Evolutionary conservation across 2,329 filamentous ascomycete species (phyloP), one percentile per base, ranked within the genome.

Genomic region (Ustilaginoidea virens): DNA sequence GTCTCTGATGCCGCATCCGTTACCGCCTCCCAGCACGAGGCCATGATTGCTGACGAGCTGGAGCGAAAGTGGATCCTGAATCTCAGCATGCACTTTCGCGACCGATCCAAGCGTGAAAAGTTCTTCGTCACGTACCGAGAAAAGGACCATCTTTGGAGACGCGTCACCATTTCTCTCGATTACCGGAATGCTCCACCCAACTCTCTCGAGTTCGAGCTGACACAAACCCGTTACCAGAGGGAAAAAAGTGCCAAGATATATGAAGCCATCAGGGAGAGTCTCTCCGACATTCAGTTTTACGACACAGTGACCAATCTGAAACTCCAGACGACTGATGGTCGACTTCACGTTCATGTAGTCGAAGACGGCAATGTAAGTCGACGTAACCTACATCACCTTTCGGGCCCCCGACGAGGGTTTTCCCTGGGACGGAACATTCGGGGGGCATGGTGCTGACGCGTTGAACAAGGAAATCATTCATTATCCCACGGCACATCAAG

Each of bases 101-200:
- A 98, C 55, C 77, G 79, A 44, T 92, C 86, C 9, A 80, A 81
- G 42, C 71, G 87, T 24, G 90, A 98, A 52, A 98, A 98, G 52
- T 96, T 96, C 60, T 98, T 96, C 51, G 76, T 98, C 37, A 96
- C 90, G 0, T 98, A 81, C 49, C 81, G 85, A 27, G 79, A 92
- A 49, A 68, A 69, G 27, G 74, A 81, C 4, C 78, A 71, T 36
- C 61, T 72, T 36, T 93, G 86, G 81, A 73, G 83, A 31, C 69
- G 87, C 28, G 79, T 98, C 28, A 96, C 90, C 3, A 74, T 98
- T 17, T 94, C 90, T 1, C 72, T 92, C 42, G 90, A 98, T 55
- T 98, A 96, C 53, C 75, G 85, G 34, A 62, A 79, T 45, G 78
- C 83, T 4, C 74, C 78, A 1, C 66, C 71, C 1, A 77, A 80